Base-by-base conservation (phyloP, 2,329 filamentous ascomycete species). In the Talaromyces amestolkiae region DNA sequence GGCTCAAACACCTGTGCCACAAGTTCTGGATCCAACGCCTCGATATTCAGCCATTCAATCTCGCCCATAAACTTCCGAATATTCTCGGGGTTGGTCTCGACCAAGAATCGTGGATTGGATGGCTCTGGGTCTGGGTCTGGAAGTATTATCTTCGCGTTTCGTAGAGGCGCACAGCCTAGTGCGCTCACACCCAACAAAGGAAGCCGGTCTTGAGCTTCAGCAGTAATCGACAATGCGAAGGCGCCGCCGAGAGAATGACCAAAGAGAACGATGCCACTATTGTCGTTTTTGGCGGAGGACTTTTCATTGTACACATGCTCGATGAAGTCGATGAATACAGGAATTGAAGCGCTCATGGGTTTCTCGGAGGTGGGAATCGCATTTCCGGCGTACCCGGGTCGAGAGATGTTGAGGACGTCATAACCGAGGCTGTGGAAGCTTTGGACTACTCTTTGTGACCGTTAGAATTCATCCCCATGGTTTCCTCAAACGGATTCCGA, bases 401-500 rank as follows among this genome's bases (percentile, higher is more conserved):
- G 69, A 11, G 66, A 65, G 33, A 70, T 67, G 31, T 70, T 70
- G 33, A 70, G 63, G 13, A 68, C 68, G 45, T 69, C 56, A 56
- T 70, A 51, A 7, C 69, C 69, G 24, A 68, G 49, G 13, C 61
- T 53, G 58, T 61, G 54, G 54, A 68, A 67, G 58, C 24, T 58
- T 49, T 59, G 24, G 3, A 63, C 67, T 41, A 65, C 63, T 11
- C 66, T 66, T 35, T 39, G 27, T 6, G 7, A 37, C 43, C 15
- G 49, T 63, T 41, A 63, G 47, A 56, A 8, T 24, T 9, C 35
- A 37, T 13, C 35, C 35, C 8, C 35, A 37, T 37, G 9, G 13
- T 7, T 13, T 37, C 35, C 35, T 37, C 13, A 49, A 13, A 49
- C 10, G 5, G 9, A 13, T 41, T 27, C 5, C 22, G 33, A 27